Evolutionary conservation across 2,329 filamentous ascomycete species (phyloP), one percentile per base, ranked within the genome.

Genomic region (Colletotrichum siamense): DNA sequence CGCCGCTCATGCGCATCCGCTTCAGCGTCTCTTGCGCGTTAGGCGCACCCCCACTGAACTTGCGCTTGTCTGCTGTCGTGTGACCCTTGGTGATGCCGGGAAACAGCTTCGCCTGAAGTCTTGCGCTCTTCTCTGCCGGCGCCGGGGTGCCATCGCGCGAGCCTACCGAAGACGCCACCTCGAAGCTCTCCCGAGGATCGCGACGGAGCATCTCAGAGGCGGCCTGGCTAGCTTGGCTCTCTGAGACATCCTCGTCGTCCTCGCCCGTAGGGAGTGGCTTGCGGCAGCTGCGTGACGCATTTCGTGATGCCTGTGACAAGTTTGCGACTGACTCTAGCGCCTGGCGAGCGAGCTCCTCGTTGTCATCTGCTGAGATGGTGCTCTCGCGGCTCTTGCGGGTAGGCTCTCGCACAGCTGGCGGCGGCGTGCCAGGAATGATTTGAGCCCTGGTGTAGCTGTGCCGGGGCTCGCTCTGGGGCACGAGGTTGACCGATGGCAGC

Each of bases 361-460:
- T 91, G 61, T 90, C 90, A 59, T 90, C 90, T 24, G 91, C 93
- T 2, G 95, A 97, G 65, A 97, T 96, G 3, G 95, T 98, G 86
- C 95, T 96, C 83, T 98, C 95, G 76, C 95, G 92, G 83, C 95
- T 96, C 84, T 93, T 92, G 69, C 91, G 91, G 49, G 91, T 89
- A 65, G 87, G 87, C 24, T 87, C 86, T 44, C 82, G 91, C 52
- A 91, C 89, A n/a, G 87, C 86, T 30, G 83, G 81, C 66, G 82
- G 82, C 16, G 85, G 83, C 10, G 84, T 83, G 67, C 81, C 87
- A 8, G 88, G 86, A 4, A 85, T 81, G 73, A 86, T 86, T n/a
- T 86, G 86, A 65, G 81, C 78, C 75, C 82, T 83, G 12, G 80
- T 74, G 76, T 87, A 86, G 57, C 88, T 87, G 24, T 89, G 88